Percentiles rank a stretch among this genome's conserved stretches.
Evolutionary conservation across 2,329 filamentous ascomycete species (phyloP).

Genomic region (Penicillium capsulatum): DNA sequence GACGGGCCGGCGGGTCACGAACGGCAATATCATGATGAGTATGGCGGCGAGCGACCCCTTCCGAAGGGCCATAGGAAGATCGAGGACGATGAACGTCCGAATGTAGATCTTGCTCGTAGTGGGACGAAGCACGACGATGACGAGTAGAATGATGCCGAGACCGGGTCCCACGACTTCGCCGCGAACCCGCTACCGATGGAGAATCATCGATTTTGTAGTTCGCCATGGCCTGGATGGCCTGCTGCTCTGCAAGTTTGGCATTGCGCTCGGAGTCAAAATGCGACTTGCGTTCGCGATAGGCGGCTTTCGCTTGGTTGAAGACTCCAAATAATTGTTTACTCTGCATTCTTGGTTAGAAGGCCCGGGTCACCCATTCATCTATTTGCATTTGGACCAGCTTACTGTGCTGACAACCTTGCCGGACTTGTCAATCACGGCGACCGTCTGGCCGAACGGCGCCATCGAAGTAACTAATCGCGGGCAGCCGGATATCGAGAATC

Average conservation of each 20-base stretch:
- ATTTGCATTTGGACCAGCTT: slow-evolving; percentile 38
- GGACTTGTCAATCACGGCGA: slow-evolving; percentile 86
- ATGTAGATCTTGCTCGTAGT: slow-evolving; percentile 31
- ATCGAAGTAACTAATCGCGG: slow-evolving; percentile 21
- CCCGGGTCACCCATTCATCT: slow-evolving; percentile 10
- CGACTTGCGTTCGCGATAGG: slow-evolving; percentile 83
- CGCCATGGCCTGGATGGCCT: slow-evolving; percentile 57
- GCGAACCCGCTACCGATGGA: slow-evolving; percentile 43
- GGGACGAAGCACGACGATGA: slow-evolving; percentile 19
- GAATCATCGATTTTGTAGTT: slow-evolving; percentile 48
- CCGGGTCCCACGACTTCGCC: slow-evolving; percentile 34
- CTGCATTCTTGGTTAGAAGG: slow-evolving; percentile 45
- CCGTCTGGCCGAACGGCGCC: slow-evolving; percentile 58
- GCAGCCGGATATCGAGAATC: slow-evolving; percentile 10
- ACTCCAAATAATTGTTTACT: slow-evolving; percentile 85
- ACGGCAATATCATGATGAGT: slow-evolving; percentile 35
- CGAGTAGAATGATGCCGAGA: slow-evolving; percentile 31
- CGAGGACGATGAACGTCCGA: slow-evolving; percentile 19
- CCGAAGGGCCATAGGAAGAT: slow-evolving; percentile 19
- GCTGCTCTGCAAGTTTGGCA: slow-evolving; percentile 53
- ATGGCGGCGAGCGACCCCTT: slow-evolving; percentile 35
- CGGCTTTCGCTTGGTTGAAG: slow-evolving; percentile 85
- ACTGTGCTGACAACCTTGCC: slow-evolving; percentile 88
- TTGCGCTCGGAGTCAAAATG: slow-evolving; percentile 70
- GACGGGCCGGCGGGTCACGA: slow-evolving; percentile 24